These are phyloP conservation scores for Globisporangium viniferum DNA, from an alignment of 352 stramenopile genomes.

Conservation along the genomic window DNA sequence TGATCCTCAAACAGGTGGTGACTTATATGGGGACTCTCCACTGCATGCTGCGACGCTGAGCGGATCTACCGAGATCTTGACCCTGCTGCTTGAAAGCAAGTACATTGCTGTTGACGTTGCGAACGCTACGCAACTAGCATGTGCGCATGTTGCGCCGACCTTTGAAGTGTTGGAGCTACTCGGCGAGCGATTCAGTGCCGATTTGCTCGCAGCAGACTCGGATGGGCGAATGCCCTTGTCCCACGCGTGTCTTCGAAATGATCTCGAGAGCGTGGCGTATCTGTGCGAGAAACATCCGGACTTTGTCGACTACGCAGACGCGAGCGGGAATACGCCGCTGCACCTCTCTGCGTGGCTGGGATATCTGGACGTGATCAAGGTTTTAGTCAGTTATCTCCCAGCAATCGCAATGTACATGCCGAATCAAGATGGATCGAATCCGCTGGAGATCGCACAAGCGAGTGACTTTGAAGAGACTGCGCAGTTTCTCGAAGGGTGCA, in stretches of 20 bases:
- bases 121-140: constrained; percentile 36
- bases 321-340: constrained; percentile 60
- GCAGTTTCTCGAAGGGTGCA: constrained; percentile 19
- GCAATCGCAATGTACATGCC: constrained; percentile 47
- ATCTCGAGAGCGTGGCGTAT: constrained; percentile 48
- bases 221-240: constrained; percentile 59
- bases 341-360: constrained; percentile 56
- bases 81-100: constrained; percentile 36
- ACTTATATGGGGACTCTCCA: constrained; percentile 16
- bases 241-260: constrained; percentile 55
- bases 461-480: constrained; percentile 24
- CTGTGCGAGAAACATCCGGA: constrained; percentile 49
- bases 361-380: constrained; percentile 22
- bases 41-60: constrained; percentile 55
- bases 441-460: constrained; percentile 36
- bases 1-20: neutral
- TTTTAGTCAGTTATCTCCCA: constrained; percentile 38
- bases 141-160: constrained; percentile 44
- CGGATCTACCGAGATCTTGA: constrained; percentile 26
- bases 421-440: constrained; percentile 48
- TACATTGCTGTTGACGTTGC: constrained; percentile 38
- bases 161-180: constrained; percentile 34
- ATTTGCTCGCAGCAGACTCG: constrained; percentile 48
- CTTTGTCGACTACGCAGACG: constrained; percentile 70
- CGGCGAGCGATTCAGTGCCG: constrained; percentile 34